Evolutionary conservation across 352 stramenopile species (phyloP).

Genomic region (Phytopythium delawarense): DNA sequence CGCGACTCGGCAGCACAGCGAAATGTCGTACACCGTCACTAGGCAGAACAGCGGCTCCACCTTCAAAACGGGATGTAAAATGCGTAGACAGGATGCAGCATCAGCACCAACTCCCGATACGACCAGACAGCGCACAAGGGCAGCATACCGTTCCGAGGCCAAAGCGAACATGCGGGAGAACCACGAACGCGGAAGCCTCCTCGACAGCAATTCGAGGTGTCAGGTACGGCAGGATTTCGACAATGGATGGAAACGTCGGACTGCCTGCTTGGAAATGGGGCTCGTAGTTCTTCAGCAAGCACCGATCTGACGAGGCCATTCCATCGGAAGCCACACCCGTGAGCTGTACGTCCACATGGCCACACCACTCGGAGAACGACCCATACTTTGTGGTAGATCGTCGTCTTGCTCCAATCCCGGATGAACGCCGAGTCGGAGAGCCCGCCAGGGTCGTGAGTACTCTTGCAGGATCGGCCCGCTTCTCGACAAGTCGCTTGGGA

Average conservation of each 20-base stretch:
- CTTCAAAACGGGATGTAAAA: conserved; percentile 15
- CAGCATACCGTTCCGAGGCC: conserved; percentile 40
- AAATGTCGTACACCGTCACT: conserved; percentile 60
- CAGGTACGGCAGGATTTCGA: conserved; percentile 31
- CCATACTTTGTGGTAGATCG: conserved; percentile 11
- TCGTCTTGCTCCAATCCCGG: neutral
- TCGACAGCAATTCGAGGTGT: conserved; percentile 42
- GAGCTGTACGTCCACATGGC: neutral
- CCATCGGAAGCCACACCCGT: neutral
- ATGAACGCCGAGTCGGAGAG: conserved; percentile 10
- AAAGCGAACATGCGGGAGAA: conserved; percentile 41
- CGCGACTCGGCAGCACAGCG: conserved; percentile 40
- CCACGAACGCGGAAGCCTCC: conserved; percentile 43
- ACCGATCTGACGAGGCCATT: conserved; percentile 15
- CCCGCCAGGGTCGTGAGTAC: conserved; percentile 31
- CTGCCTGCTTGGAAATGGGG: conserved; percentile 34
- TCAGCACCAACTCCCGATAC: neutral
- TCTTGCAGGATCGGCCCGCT: conserved; percentile 34
- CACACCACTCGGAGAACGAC: no score
- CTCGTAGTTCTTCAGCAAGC: conserved; percentile 65
- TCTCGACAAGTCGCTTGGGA: conserved; percentile 13
- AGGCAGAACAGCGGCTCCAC: conserved; percentile 59
- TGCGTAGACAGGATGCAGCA: neutral
- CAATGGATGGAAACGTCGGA: conserved; percentile 44
- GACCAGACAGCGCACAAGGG: neutral